phyloP scores from a whole-genome alignment of 495 filamentous ascomycete genomes.

The Tuber indicum region DNA sequence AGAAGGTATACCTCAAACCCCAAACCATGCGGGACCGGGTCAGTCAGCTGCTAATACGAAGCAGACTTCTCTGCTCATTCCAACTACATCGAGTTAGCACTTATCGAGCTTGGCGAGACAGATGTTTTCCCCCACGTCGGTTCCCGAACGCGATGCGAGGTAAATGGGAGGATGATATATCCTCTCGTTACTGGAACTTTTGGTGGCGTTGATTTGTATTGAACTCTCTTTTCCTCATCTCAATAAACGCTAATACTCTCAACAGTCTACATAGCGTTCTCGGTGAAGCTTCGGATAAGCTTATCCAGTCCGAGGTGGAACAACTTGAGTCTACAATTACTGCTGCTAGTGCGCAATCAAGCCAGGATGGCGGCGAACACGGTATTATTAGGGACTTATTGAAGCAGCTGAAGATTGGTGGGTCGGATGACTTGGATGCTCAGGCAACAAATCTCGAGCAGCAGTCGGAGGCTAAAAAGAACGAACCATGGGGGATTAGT shows the following conservation, averaged over 20 bases:
- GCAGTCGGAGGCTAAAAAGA: constrained; percentile 44
- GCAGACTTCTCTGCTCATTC: constrained; percentile 79
- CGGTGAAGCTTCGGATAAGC: constrained; percentile 81
- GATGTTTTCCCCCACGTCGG: constrained; percentile 82
- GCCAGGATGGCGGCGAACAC: constrained; percentile 46
- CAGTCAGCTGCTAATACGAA: background rate
- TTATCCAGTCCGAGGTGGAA: constrained; percentile 77
- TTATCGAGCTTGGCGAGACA: constrained; percentile 74
- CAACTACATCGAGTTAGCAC: constrained; percentile 78
- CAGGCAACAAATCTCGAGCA: constrained; percentile 65
- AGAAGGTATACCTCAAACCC: constrained; percentile 51
- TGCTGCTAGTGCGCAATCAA: constrained; percentile 50
- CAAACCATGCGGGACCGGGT: background rate
- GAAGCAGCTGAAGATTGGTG: constrained; percentile 63
- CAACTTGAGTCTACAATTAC: constrained; percentile 70
- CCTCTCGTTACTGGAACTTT: constrained; percentile 85
- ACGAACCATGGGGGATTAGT: constrained; percentile 28
- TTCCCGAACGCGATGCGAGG: constrained; percentile 55
- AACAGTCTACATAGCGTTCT: constrained; percentile 73
- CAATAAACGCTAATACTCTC: constrained; percentile 8
- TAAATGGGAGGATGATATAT: constrained; percentile 63
- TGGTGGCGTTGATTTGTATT: constrained; percentile 68
- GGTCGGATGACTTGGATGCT: constrained; percentile 58
- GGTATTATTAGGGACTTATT: constrained; percentile 69
- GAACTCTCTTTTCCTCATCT: background rate